These are phyloP conservation scores for Grosmannia huntii DNA, from an alignment of 2,329 filamentous ascomycete species.

Conservation along the genomic window DNA sequence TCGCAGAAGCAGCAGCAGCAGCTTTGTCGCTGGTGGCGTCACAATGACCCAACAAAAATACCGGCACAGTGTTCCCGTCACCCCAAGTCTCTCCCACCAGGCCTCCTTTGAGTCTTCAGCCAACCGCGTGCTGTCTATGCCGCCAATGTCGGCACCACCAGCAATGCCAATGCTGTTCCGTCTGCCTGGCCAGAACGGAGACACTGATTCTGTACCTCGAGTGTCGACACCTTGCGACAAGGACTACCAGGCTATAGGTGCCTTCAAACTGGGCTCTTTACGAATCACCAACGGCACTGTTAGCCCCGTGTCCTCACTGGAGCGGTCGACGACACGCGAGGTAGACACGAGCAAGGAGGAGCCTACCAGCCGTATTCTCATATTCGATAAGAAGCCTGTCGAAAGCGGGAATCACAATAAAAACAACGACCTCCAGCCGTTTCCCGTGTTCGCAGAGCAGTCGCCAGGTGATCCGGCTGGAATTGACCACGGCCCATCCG, in stretches of 20 bases:
- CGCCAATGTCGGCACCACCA: slow-evolving; percentile 4
- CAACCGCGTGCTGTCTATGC: slow-evolving; percentile 14
- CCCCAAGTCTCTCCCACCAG: slow-evolving; percentile 24
- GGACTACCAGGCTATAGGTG: slow-evolving; percentile 47
- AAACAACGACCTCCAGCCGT: background rate
- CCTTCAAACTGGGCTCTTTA: slow-evolving; percentile 48
- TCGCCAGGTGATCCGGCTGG: background rate
- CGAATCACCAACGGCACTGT: slow-evolving; percentile 47
- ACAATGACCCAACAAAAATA: slow-evolving; percentile 19
- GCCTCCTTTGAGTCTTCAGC: slow-evolving; percentile 26
- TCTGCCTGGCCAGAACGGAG: background rate
- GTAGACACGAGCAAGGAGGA: background rate
- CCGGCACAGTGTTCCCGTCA: slow-evolving; percentile 25
- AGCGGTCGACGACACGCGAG: background rate
- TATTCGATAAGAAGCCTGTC: background rate
- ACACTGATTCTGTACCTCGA: slow-evolving; percentile 18
- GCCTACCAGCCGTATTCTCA: background rate
- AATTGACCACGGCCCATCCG: background rate
- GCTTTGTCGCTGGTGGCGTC: slow-evolving; percentile 11
- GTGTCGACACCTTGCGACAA: slow-evolving; percentile 37
- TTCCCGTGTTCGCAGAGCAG: background rate
- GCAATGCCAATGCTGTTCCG: background rate
- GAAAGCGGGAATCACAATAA: background rate
- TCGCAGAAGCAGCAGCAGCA: slow-evolving; percentile 18
- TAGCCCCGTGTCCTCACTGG: slow-evolving; percentile 27